Evolutionary conservation across 768 basidiomycete species (phyloP).

Genomic region (Sarcodon sp.): DNA sequence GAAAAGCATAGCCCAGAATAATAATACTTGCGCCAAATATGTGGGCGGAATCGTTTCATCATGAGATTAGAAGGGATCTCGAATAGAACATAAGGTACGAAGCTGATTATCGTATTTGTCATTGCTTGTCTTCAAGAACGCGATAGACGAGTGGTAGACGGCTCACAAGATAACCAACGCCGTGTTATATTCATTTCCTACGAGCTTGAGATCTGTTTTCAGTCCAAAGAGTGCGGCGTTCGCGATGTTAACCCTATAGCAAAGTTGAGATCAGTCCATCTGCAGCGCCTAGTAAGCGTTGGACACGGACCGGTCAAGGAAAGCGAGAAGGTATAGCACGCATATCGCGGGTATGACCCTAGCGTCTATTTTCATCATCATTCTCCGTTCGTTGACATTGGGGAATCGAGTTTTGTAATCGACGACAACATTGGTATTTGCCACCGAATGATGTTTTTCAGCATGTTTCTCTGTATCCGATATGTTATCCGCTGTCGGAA

Average conservation of each 20-base stretch:
- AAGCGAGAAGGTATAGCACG: slow-evolving; percentile 29
- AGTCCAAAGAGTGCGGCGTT: slow-evolving; percentile 18
- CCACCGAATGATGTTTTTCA: too few species aligned
- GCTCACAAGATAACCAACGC: slow-evolving; percentile 20
- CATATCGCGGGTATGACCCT: slow-evolving; percentile 28
- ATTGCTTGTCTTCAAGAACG: background rate
- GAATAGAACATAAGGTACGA: slow-evolving; percentile 19
- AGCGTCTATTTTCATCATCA: slow-evolving; percentile 22
- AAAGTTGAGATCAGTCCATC: background rate
- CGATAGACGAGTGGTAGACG: background rate
- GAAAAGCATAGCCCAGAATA: background rate
- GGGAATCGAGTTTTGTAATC: slow-evolving; percentile 6
- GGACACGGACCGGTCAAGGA: slow-evolving; percentile 17
- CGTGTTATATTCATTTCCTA: slow-evolving; percentile 16
- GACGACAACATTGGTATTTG: background rate
- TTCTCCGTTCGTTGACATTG: slow-evolving; percentile 14
- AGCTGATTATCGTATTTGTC: slow-evolving; percentile 7
- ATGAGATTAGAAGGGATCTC: slow-evolving; percentile 23
- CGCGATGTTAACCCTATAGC: slow-evolving; percentile 17
- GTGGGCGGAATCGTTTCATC: slow-evolving; percentile 21
- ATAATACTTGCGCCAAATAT: slow-evolving; percentile 17
- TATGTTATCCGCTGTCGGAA: too few species aligned
- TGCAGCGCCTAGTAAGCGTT: background rate
- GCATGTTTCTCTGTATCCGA: too few species aligned
- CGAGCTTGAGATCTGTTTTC: slow-evolving; percentile 15